phyloP scores from a whole-genome alignment of 768 basidiomycete genomes.

The Mycena crocata region DNA sequence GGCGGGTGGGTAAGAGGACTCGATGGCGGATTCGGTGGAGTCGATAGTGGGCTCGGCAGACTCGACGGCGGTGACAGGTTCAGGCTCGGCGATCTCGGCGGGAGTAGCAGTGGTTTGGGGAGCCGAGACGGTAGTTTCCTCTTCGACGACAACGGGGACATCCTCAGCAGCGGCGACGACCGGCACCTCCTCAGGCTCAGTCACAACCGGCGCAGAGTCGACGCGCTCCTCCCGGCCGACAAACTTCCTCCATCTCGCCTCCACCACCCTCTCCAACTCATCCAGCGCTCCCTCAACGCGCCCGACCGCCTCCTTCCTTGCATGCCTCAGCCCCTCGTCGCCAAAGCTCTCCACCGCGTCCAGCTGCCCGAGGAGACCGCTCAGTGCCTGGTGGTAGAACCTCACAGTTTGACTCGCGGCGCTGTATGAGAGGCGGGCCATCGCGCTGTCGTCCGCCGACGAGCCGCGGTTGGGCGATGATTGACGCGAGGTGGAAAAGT shows the following conservation, averaged over 20 bases:
- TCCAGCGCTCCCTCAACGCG: conserved; percentile 68
- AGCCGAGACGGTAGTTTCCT: neutral
- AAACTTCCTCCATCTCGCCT: conserved; percentile 50
- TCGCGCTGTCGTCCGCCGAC: conserved; percentile 35
- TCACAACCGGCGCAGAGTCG: conserved; percentile 9
- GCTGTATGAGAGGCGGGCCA: conserved; percentile 65
- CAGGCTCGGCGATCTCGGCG: neutral
- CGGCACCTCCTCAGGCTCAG: conserved; percentile 6
- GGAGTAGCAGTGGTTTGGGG: neutral
- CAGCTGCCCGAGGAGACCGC: conserved; percentile 63
- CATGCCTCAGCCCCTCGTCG: conserved; percentile 60
- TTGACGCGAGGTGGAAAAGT: conserved; percentile 54
- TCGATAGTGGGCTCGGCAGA: neutral
- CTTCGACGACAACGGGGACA: neutral
- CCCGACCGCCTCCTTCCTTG: conserved; percentile 65
- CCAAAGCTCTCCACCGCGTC: conserved; percentile 74
- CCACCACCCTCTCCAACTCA: conserved; percentile 62
- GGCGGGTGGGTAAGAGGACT: neutral
- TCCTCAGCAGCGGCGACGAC: neutral
- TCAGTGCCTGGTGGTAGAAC: conserved; percentile 71
- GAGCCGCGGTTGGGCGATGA: conserved; percentile 35
- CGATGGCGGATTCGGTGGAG: neutral
- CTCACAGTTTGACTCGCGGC: conserved; percentile 69
- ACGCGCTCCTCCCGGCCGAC: conserved; percentile 38
- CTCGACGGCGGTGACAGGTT: neutral